A percentile compares a stretch with the other conserved stretches of the same genome.
Conservation (phyloP, 371 early-diverging fungal genomes). For the Mucor plumbeus region DNA sequence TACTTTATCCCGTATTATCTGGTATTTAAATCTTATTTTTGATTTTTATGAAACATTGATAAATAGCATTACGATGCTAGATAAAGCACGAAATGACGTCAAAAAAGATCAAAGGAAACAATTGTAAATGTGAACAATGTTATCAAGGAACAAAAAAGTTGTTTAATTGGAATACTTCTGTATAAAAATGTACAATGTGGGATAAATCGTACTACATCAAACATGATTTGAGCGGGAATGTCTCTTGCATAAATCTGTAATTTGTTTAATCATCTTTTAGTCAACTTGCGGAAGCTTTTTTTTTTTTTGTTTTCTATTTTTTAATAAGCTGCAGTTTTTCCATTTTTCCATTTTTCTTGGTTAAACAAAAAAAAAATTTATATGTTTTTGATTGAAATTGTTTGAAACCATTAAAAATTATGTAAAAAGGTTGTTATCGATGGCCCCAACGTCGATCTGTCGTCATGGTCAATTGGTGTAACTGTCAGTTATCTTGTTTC, state of each 20-base stretch:
- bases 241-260: too few relatives aligned
- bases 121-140: neutral
- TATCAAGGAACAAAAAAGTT: neutral
- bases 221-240: conserved; percentile 3
- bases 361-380: neutral
- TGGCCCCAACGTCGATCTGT: conserved; percentile 22
- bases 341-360: conserved; percentile 6
- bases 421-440: conserved; percentile 7
- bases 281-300: neutral
- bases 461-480: conserved; percentile 16
- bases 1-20: too few relatives aligned
- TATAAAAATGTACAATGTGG: neutral
- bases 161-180: neutral
- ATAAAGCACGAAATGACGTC: neutral
- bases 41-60: too few relatives aligned
- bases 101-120: neutral
- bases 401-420: neutral
- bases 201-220: neutral
- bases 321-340: conserved; percentile 11
- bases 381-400: neutral
- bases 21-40: too few relatives aligned
- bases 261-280: too few relatives aligned
- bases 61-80: neutral
- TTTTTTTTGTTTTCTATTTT: neutral
- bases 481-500: neutral